These are phyloP conservation scores for Limnanthes douglasii DNA, from an alignment of 345 rosid genomes.

Conservation along the genomic window DNA sequence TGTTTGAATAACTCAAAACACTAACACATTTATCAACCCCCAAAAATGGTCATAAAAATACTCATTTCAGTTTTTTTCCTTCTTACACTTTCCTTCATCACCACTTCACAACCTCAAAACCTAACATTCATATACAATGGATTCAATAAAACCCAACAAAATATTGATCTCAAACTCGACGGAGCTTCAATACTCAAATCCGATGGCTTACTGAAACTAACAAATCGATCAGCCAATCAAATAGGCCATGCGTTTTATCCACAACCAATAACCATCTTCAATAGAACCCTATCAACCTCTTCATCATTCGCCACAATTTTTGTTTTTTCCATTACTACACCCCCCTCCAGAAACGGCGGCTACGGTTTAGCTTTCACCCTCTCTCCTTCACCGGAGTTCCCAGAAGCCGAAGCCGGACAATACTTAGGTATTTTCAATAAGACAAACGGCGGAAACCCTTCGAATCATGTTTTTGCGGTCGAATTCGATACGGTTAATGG, in stretches of 20 bases:
- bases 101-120: neutral
- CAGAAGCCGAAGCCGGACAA: constrained; percentile 15
- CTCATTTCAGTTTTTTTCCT: too few relatives aligned
- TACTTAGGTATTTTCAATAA: constrained; percentile 36
- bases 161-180: constrained; percentile 4
- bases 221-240: constrained; percentile 10
- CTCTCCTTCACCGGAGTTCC: constrained; percentile 22
- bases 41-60: too few relatives aligned
- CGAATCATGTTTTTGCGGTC: constrained; percentile 35
- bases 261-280: constrained; percentile 12
- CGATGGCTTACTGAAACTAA: constrained; percentile 31
- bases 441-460: neutral
- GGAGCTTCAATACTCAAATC: constrained; percentile 17
- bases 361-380: constrained; percentile 40
- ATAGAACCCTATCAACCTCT: constrained; percentile 1
- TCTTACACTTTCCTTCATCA: too few relatives aligned
- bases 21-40: too few relatives aligned
- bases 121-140: constrained; percentile 23
- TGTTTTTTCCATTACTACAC: constrained; percentile 27
- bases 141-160: constrained; percentile 9
- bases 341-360: constrained; percentile 22
- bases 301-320: constrained; percentile 32
- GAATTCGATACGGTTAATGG: constrained; percentile 47
- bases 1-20: too few relatives aligned
- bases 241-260: constrained; percentile 41